Conservation (phyloP, 1,284 basidiomycete genomes). For the Ustilago nuda region DNA sequence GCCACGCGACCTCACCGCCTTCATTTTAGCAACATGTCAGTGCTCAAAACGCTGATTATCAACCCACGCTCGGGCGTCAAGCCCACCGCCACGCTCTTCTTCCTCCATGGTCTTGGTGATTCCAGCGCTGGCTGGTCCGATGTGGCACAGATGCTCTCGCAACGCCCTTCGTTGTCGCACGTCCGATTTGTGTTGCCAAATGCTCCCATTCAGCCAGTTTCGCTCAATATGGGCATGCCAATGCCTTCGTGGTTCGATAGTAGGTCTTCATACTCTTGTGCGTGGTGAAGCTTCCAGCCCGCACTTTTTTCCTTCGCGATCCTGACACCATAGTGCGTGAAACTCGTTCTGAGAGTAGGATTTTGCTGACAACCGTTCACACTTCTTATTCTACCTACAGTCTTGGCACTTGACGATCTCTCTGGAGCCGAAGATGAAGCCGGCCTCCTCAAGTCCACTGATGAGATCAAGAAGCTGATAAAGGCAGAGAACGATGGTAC, state of each 20-base stretch:
- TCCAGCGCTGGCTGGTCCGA: constrained; percentile 65
- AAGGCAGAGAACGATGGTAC: constrained; percentile 62
- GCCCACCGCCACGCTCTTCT: constrained; percentile 65
- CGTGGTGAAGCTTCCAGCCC: constrained; percentile 25
- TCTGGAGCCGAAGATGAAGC: constrained; percentile 63
- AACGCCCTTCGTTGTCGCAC: constrained; percentile 61
- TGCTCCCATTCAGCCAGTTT: constrained; percentile 66
- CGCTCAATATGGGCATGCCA: constrained; percentile 67
- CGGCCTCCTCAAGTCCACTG: constrained; percentile 59
- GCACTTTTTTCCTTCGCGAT: not conserved
- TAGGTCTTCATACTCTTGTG: constrained; percentile 60
- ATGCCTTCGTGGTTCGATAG: constrained; percentile 69
- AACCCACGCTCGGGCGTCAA: constrained; percentile 58
- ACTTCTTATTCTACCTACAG: constrained; percentile 7
- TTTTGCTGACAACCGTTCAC: not conserved
- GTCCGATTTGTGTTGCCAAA: constrained; percentile 68
- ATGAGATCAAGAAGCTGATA: constrained; percentile 59
- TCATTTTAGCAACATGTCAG: constrained; percentile 34
- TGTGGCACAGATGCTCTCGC: constrained; percentile 66
- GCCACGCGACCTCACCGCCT: not conserved
- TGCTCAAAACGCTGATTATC: constrained; percentile 65
- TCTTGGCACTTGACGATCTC: constrained; percentile 59
- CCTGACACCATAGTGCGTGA: not conserved
- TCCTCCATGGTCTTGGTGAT: constrained; percentile 67
- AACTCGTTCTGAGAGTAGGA: not conserved